Base-by-base conservation (phyloP, 306 rosid genomes). In the Casuarina glauca region DNA sequence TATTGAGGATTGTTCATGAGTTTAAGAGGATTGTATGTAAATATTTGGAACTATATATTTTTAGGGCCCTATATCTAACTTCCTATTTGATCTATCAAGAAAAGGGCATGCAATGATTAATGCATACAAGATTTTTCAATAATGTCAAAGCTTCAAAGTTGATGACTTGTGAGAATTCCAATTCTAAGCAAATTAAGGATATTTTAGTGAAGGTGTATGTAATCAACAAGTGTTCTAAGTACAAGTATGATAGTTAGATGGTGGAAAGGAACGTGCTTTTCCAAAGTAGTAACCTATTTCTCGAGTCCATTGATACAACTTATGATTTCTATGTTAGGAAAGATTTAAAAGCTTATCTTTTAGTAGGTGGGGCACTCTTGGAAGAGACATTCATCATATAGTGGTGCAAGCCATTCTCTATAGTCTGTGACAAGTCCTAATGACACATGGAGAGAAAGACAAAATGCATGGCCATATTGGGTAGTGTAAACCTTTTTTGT, bases 91-190 rank as follows among this genome's bases (percentile, higher is more conserved):
- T 82, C 87, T 92, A 58, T 88, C 92, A 44, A 91, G 97, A 82
- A 88, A 93, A 86, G 98, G 97, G 44, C 89, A 87, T 82, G 88
- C 90, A 45, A 89, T 89, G 77, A 88, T 95, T 64, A 72, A 73
- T 63, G 83, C 82, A 17, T 89, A 91, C 82, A 82, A 77, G 73
- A 88, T 95, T 85, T 36, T 89, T 76, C 32, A 82, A 55, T 69
- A 82, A 87, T 78, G 58, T 84, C 44, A 83, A 83, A 79, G 80
- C 78, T 80, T 39, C 71, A 75, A 88, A 92, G 79, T 76, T 38
- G 38, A 45, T 63, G 66, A 66, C 76, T 83, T 79, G 77, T 4
- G 77, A 84, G 75, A 87, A 79, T 63, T 82, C 88, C 46, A 73
- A 45, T 52, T 71, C 69, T 9, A 26, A 86, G 63, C 55, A 77